Base-by-base conservation (phyloP, 2,329 filamentous ascomycete genomes). In the Samsoniella hepiali region DNA sequence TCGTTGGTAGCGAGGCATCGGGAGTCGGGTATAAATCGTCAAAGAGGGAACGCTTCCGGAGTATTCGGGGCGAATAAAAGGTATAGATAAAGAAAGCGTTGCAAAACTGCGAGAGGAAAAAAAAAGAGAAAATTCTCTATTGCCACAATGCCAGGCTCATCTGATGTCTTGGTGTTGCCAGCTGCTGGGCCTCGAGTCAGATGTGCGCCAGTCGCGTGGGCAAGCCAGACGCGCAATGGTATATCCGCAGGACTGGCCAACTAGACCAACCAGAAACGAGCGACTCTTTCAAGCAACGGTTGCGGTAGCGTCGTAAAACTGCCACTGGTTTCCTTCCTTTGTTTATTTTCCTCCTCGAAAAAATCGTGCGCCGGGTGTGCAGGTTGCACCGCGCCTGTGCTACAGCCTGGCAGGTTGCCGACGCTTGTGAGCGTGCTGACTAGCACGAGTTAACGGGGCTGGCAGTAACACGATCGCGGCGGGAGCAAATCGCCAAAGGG, bases 1-100 rank as follows among this genome's bases (percentile, higher is more conserved):
- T 49, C n/a, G 44, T 51, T 31, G 38, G 58, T 62, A 62, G 40
- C 58, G 58, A 62, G 58, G 58, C 58, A 62, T 62, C 47, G 49
- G 58, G 58, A 47, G 50, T 40, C 50, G 5, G 40, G 11, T 22
- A 31, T 9, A 22, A 40, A 60, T 49, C 3, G 29, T 27, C 3
- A 32, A 32, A 38, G 3, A 13, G 27, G 38, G 32, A 53, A 36
- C 27, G 58, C 9, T 36, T 34, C 29, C 5, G 15, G 38, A 10
- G 27, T 36, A 6, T 38, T 55, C 17, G 40, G 29, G 22, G 50
- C 15, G 6, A 27, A 53, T 2, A 17, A 34, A 29, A 15, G 29
- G 58, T 27, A 11, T 44, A 9, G 10, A 27, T 9, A 6, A 11
- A 4, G 34, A 31, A 7, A 34, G 15, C 15, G 45, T n/a, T 10